Evolutionary conservation across 805 yeast species (phyloP), one percentile per base, ranked within the genome.

Genomic region (Candida berthetii): DNA sequence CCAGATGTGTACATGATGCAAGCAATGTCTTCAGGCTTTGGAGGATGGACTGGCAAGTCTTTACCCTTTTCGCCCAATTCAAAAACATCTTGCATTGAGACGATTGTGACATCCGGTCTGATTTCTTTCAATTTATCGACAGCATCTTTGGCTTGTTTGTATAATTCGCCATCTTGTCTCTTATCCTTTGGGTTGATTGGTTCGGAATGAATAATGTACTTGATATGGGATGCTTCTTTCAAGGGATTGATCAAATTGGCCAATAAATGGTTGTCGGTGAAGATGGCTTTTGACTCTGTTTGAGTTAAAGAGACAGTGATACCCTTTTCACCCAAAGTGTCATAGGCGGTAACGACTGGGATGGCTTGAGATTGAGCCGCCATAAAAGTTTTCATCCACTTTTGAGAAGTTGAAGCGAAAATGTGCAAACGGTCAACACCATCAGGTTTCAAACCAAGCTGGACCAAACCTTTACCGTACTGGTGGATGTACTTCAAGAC

Each of bases 311-410:
- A 89, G 64, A 85, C 95, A 43, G 82, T 83, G 57, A 90, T 73
- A 19, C 96, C 96, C 31, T 74, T 73, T 64, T 88, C 95, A 43
- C 97, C 97, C 50, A 90, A 72, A 35, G 96, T 88, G 62, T 90
- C 97, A 64, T 93, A 93, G 31, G 99, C 98, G 14, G 99, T 93
- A 33, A 89, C 98, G 43, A 85, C 74, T 19, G 98, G 85, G 45
- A 93, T 82, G 38, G 75, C 66, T 64, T 88, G 96, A 40, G 89
- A 69, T 53, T 78, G 77, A 40, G 87, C 74, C 14, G 90, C 96
- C 44, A 87, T 62, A 49, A 80, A 91, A 27, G 86, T 76, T 66
- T 86, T 85, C 87, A 91, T 77, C 98, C 98, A 91, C 57, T 78
- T 79, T 42, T 78, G 82, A 14, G 95, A 85, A 13, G 99, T 93